phyloP scores from a whole-genome alignment of 2,329 filamentous ascomycete species.

The Aspergillus fructus region DNA sequence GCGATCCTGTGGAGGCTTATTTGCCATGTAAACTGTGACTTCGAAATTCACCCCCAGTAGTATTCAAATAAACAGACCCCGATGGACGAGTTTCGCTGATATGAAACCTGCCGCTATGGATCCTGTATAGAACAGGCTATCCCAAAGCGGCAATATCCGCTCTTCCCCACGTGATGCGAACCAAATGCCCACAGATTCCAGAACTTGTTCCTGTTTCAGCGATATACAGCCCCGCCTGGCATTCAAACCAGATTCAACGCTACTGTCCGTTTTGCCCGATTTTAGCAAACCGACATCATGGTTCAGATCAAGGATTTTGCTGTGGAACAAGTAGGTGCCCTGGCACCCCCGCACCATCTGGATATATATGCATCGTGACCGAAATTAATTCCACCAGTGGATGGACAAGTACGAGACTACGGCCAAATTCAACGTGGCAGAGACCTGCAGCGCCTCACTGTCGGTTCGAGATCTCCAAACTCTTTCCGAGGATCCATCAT shows the following conservation, averaged over 20 bases:
- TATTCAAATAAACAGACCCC: neutral
- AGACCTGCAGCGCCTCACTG: conserved; percentile 75
- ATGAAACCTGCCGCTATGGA: neutral
- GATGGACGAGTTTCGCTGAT: neutral
- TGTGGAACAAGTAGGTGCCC: conserved; percentile 64
- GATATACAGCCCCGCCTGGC: neutral
- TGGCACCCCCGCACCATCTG: conserved; percentile 4
- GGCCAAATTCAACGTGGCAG: conserved; percentile 68
- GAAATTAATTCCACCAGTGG: conserved; percentile 44
- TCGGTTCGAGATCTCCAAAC: conserved; percentile 66
- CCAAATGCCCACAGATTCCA: neutral
- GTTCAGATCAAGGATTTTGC: conserved; percentile 44
- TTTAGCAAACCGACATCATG: conserved; percentile 27
- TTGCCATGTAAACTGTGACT: neutral
- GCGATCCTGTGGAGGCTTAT: neutral
- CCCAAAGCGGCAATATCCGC: conserved; percentile 3
- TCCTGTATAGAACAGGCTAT: neutral
- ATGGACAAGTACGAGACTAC: conserved; percentile 55
- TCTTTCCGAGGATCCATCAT: conserved; percentile 50
- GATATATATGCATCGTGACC: neutral
- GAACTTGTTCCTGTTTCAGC: neutral
- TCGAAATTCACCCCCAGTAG: neutral
- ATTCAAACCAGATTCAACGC: neutral
- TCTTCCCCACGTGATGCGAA: conserved; percentile 4
- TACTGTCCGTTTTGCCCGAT: neutral